Evolutionary conservation across 257 asterid genomes (phyloP), one percentile per base, ranked within the genome.

Genomic region (Scutellaria minor): DNA sequence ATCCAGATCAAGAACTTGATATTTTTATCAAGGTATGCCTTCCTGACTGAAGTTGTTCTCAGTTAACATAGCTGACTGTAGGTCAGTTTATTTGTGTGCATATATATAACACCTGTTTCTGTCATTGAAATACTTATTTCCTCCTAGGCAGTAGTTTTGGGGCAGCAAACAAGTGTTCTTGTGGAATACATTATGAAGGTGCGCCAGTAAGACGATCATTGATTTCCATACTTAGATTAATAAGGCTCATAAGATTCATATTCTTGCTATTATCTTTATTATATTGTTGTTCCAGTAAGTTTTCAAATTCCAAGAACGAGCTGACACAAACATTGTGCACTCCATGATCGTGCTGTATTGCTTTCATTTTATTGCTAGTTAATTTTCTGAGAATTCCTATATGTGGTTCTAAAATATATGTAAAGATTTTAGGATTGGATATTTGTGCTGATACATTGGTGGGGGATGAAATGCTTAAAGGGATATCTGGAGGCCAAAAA

Each of bases 401-500:
- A 20, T 53, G 37, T 78, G 81, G 62, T 73, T 81, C 88, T 85
- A 83, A 83, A 79, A 80, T 80, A 70, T 83, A 58, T 76, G 53
- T 81, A 75, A 85, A 85, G 89, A 82, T 81, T 79, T 70, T 89
- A 79, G 85, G 92, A 78, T 72, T 85, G 85, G 87, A 86, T 75
- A 84, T 82, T 46, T 94, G 98, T 79, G 97, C 96, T 37, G 91
- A 91, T 82, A 89, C 97, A 71, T 55, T 89, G 80, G 96, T 94
- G 66, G 98, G 98, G 67, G 97, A 94, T 75, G 97, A 88, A 82
- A 91, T 94, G 96, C 85, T 86, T 62, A 83, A 91, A 82, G 98
- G 98, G 55, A 91, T 94, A 76, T 94, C 98, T 9, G 98, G 98
- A 66, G 98, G 98, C 70, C 98, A 94, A 74, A 85, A 83, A 71